Percentiles rank a stretch among this genome's conserved stretches.
Conservation (phyloP, 2,329 filamentous ascomycete genomes). For the Botrytis byssoidea region DNA sequence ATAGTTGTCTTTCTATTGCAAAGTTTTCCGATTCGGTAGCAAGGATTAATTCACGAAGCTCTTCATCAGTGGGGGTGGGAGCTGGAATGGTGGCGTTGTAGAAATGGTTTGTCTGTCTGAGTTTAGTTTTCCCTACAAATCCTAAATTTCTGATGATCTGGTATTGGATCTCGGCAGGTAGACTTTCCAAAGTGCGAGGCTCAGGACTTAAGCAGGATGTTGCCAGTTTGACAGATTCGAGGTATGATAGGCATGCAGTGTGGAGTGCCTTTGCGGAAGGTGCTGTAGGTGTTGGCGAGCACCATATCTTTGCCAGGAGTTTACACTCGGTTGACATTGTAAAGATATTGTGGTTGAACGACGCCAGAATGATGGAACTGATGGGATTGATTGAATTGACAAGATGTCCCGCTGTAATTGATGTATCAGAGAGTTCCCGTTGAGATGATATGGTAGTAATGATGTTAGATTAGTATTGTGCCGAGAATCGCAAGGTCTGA, state of each 20-base stretch:
- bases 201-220: neutral
- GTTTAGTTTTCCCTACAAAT: neutral
- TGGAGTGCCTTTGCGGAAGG: neutral
- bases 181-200: neutral
- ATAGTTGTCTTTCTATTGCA: neutral
- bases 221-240: neutral
- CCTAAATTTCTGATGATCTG: neutral
- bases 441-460: neutral
- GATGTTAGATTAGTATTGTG: neutral
- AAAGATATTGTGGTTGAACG: neutral
- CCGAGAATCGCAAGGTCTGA: neutral
- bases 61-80: neutral
- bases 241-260: neutral
- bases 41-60: neutral
- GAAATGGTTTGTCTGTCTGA: neutral
- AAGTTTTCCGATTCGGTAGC: neutral
- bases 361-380: neutral
- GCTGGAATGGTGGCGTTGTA: neutral
- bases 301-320: neutral
- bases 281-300: neutral
- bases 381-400: neutral
- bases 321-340: neutral
- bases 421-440: neutral
- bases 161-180: neutral
- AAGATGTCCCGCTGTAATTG: neutral